phyloP scores from a whole-genome alignment of 441 rosid genomes.

The Eugenia klotzschiana region DNA sequence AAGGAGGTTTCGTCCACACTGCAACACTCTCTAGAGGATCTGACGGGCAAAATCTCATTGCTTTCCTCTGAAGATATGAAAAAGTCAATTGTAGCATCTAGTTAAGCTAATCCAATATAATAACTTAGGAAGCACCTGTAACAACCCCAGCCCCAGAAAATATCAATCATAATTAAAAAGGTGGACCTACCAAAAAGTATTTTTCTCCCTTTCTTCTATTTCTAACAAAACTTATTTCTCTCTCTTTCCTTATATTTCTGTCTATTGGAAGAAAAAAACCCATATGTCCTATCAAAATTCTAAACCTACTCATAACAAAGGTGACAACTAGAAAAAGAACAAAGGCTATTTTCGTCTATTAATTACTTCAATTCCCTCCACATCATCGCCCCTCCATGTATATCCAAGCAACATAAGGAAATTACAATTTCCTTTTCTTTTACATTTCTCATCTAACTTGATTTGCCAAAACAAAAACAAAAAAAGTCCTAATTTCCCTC shows the following conservation, averaged over 20 bases:
- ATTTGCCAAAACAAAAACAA: neutral
- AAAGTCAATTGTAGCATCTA: neutral
- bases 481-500: neutral
- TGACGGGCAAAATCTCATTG: conserved; percentile 34
- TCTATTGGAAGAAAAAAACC: neutral
- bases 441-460: neutral
- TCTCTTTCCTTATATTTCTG: neutral
- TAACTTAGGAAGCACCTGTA: neutral
- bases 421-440: neutral
- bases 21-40: conserved; percentile 35
- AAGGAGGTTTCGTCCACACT: conserved; percentile 23
- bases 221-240: neutral
- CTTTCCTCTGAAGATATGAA: conserved; percentile 31
- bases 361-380: neutral
- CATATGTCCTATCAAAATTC: neutral
- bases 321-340: neutral
- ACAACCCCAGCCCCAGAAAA: neutral
- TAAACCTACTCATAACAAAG: neutral
- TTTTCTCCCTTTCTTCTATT: neutral
- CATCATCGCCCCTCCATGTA: neutral
- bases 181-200: neutral
- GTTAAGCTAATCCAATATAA: neutral
- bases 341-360: neutral
- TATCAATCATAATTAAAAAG: neutral
- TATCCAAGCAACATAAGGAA: neutral